phyloP scores from a whole-genome alignment of 768 basidiomycete species.

The Kwoniella heveanensis region DNA sequence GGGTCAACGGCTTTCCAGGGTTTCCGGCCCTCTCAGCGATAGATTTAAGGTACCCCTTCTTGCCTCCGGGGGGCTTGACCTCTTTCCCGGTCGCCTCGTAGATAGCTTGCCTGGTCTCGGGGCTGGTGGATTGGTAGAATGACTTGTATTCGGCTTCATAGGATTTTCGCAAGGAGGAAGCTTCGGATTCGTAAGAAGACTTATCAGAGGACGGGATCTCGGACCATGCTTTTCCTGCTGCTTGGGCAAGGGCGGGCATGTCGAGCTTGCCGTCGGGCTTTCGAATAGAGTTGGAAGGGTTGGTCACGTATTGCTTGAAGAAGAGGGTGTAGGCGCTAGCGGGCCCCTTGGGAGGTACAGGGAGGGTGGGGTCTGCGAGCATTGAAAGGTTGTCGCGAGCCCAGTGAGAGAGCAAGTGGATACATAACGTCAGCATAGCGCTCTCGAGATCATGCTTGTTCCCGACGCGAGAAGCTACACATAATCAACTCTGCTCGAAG shows the following conservation, averaged over 20 bases:
- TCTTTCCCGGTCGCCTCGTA: slow-evolving; percentile 36
- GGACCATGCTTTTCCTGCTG: slow-evolving; percentile 30
- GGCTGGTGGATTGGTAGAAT: slow-evolving; percentile 30
- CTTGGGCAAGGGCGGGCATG: slow-evolving; percentile 12
- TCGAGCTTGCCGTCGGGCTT: slow-evolving; percentile 32
- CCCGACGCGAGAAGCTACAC: too few species aligned
- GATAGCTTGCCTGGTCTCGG: slow-evolving; percentile 29
- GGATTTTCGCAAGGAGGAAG: slow-evolving; percentile 15
- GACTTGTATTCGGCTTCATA: slow-evolving; percentile 32
- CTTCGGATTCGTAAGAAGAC: slow-evolving; percentile 15
- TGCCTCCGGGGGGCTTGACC: slow-evolving; percentile 35
- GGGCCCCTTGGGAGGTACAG: slow-evolving; percentile 30
- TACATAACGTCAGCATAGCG: background rate
- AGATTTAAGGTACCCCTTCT: slow-evolving; percentile 21
- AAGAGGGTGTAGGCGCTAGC: slow-evolving; percentile 36
- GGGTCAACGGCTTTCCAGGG: slow-evolving; percentile 33
- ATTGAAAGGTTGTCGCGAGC: background rate
- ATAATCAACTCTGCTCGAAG: too few species aligned
- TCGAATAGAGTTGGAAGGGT: slow-evolving; percentile 2
- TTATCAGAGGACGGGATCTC: slow-evolving; percentile 23
- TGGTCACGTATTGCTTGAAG: slow-evolving; percentile 35
- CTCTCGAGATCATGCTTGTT: too few species aligned
- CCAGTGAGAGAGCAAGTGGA: background rate
- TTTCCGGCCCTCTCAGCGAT: slow-evolving; percentile 26
- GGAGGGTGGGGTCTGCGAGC: slow-evolving; percentile 31